These are phyloP conservation scores for Candida mesenterica DNA, from an alignment of 1,139 yeast genomes.

Conservation along the genomic window DNA sequence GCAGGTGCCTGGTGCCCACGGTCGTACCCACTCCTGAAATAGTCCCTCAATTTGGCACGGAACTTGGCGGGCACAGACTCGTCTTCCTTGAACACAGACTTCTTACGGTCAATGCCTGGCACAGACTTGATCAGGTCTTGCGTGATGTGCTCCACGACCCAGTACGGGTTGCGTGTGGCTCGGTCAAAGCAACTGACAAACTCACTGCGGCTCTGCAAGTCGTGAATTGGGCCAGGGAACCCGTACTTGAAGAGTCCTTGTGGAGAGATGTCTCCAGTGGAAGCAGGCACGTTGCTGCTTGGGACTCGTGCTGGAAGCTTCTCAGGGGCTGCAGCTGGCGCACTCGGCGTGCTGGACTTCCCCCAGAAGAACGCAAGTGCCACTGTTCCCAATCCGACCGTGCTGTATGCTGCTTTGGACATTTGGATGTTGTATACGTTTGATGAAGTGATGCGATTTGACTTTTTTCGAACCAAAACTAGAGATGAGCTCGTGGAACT, in stretches of 20 bases:
- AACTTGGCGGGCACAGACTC: constrained; percentile 75
- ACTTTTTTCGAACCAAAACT: no score
- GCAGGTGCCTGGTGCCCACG: constrained; percentile 99
- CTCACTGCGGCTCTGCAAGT: constrained; percentile 68
- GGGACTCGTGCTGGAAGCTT: constrained; percentile 18
- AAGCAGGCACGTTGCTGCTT: constrained; percentile 15
- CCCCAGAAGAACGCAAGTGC: constrained; percentile 49
- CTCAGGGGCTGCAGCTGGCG: constrained; percentile 13
- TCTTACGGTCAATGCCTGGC: constrained; percentile 68
- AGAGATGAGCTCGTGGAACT: no score
- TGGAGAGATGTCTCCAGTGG: constrained; percentile 53
- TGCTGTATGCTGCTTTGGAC: constrained; percentile 31
- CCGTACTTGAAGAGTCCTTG: constrained; percentile 83
- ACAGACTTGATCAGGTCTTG: constrained; percentile 56
- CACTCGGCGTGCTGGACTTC: constrained; percentile 21
- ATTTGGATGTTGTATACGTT: no score
- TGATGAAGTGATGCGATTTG: no score
- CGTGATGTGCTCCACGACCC: constrained; percentile 89
- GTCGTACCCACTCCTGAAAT: constrained; percentile 93
- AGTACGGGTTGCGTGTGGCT: constrained; percentile 80
- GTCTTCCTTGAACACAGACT: constrained; percentile 84
- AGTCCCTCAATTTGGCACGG: constrained; percentile 76
- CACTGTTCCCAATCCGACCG: constrained; percentile 37
- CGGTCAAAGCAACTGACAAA: constrained; percentile 87
- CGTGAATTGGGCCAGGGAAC: constrained; percentile 93